phyloP scores from a whole-genome alignment of 2,329 filamentous ascomycete genomes.

The Fusarium duplospermum region DNA sequence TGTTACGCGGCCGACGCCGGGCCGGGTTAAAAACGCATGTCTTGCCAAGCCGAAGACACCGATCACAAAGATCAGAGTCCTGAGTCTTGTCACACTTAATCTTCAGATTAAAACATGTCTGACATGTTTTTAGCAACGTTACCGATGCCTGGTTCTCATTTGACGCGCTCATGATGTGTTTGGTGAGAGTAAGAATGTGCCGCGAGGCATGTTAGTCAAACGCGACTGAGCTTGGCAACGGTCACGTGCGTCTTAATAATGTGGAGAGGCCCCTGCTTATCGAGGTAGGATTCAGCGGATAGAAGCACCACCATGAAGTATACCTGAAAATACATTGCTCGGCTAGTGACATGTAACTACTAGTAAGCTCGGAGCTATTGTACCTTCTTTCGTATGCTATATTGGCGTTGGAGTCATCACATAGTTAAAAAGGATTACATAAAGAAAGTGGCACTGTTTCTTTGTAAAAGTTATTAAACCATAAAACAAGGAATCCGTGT shows the following conservation, averaged over 20 bases:
- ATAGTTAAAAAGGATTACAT: too few species aligned
- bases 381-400: too few species aligned
- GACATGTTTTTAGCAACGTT: constrained; percentile 44
- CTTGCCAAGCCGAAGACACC: constrained; percentile 48
- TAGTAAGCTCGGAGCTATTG: too few species aligned
- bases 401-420: too few species aligned
- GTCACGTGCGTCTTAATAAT: background rate
- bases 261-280: background rate
- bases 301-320: background rate
- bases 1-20: constrained; percentile 37
- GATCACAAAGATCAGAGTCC: constrained; percentile 46
- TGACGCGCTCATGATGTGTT: constrained; percentile 12
- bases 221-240: background rate
- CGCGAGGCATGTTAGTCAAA: background rate
- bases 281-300: background rate
- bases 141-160: background rate
- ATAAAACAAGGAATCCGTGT: too few species aligned
- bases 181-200: background rate
- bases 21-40: constrained; percentile 47
- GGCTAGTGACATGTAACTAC: too few species aligned
- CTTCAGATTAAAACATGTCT: constrained; percentile 47
- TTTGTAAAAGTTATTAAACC: too few species aligned
- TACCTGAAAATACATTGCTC: background rate
- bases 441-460: too few species aligned
- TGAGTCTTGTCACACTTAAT: constrained; percentile 48